Conservation (phyloP, 1,284 basidiomycete genomes). For the Malassezia nana region DNA sequence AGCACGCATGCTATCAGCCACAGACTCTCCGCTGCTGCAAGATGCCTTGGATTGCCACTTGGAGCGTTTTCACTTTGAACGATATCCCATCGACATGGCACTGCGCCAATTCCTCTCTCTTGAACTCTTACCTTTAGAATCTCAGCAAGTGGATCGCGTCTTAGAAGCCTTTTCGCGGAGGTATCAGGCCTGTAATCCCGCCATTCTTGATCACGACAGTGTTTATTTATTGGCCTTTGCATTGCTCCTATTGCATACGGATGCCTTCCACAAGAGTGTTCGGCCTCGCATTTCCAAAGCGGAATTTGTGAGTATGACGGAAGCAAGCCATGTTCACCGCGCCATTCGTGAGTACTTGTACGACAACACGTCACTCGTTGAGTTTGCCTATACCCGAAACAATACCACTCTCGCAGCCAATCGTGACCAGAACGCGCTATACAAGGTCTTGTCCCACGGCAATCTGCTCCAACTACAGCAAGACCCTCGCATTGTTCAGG, state of each 20-base stretch:
- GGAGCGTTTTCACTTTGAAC: slow-evolving; percentile 66
- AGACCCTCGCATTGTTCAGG: not conserved
- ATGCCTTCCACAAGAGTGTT: slow-evolving; percentile 94
- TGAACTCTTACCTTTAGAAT: slow-evolving; percentile 80
- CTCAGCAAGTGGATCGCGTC: slow-evolving; percentile 94
- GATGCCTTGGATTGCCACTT: slow-evolving; percentile 66
- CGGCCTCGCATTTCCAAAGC: slow-evolving; percentile 76
- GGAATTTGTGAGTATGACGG: slow-evolving; percentile 36
- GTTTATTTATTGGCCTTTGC: slow-evolving; percentile 95
- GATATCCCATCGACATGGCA: slow-evolving; percentile 81
- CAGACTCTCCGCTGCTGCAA: slow-evolving; percentile 65
- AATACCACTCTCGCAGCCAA: slow-evolving; percentile 1
- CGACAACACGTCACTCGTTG: slow-evolving; percentile 88
- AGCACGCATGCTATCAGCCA: slow-evolving; percentile 22
- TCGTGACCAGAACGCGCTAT: slow-evolving; percentile 7
- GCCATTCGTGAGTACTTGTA: slow-evolving; percentile 90
- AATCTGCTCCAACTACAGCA: slow-evolving; percentile 11
- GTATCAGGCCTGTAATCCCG: slow-evolving; percentile 75
- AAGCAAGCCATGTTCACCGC: slow-evolving; percentile 66
- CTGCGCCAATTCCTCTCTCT: slow-evolving; percentile 83
- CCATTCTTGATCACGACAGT: slow-evolving; percentile 69
- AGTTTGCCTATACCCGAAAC: slow-evolving; percentile 52
- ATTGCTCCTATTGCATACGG: slow-evolving; percentile 96
- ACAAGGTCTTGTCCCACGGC: slow-evolving; percentile 2
- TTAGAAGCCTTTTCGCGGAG: slow-evolving; percentile 85